phyloP scores from a whole-genome alignment of 768 basidiomycete species.

The Leccinum aurantiacum region DNA sequence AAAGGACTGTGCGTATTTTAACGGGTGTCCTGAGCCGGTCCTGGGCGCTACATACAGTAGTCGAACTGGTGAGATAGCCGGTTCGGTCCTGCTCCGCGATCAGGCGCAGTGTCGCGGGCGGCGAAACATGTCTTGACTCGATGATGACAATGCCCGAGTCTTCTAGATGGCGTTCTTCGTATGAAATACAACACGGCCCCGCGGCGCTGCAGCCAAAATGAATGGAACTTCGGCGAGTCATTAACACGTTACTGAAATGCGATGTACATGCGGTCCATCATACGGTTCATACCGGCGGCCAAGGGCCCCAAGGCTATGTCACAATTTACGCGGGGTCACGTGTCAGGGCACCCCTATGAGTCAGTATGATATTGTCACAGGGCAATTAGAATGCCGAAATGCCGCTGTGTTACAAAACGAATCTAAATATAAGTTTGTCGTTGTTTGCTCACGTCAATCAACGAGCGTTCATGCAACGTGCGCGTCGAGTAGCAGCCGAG shows the following conservation, averaged over 20 bases:
- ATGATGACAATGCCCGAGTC: not conserved
- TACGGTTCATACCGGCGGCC: too few relatives aligned
- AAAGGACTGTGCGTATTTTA: constrained; percentile 17
- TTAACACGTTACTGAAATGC: not conserved
- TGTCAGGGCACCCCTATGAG: not conserved
- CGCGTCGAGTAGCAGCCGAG: not conserved
- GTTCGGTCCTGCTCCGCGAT: constrained; percentile 9
- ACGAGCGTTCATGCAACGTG: not conserved
- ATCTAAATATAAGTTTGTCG: not conserved
- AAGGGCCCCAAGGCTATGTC: not conserved
- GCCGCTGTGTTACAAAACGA: not conserved
- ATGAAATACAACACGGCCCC: not conserved
- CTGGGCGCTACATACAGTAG: constrained; percentile 9
- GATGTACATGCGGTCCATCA: not conserved
- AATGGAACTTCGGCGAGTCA: constrained; percentile 3
- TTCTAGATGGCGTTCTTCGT: not conserved
- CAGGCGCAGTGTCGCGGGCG: not conserved
- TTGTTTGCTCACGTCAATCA: constrained; percentile 4
- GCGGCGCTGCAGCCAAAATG: constrained; percentile 4
- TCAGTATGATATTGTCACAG: too few relatives aligned
- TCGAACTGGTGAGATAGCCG: constrained; percentile 2
- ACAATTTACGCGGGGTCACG: not conserved
- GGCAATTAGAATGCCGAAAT: not conserved
- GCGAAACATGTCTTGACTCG: not conserved
- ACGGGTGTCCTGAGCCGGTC: not conserved